phyloP scores from a whole-genome alignment of 2,329 filamentous ascomycete species.

The Neonectria punicea region DNA sequence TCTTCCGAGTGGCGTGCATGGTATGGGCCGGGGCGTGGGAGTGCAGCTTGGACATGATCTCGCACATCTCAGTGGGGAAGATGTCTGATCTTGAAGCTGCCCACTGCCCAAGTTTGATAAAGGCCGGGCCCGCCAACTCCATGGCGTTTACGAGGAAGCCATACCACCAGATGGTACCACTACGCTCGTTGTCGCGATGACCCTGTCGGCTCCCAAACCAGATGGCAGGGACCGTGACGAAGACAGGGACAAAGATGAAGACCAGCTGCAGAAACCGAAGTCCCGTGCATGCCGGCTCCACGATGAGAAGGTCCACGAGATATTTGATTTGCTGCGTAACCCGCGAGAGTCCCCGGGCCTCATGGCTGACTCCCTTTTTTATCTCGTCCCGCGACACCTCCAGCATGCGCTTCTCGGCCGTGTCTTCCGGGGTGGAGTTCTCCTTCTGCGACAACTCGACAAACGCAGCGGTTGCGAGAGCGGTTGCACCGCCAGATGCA shows the following conservation, averaged over 20 bases:
- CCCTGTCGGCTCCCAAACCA: slow-evolving; percentile 78
- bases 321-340: slow-evolving; percentile 70
- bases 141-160: slow-evolving; percentile 85
- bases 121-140: slow-evolving; percentile 93
- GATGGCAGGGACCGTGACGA: slow-evolving; percentile 80
- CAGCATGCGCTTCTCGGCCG: slow-evolving; percentile 87
- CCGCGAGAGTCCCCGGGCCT: slow-evolving; percentile 68
- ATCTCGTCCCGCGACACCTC: slow-evolving; percentile 83
- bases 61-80: slow-evolving; percentile 92
- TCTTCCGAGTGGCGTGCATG: slow-evolving; percentile 80
- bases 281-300: slow-evolving; percentile 88
- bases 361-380: slow-evolving; percentile 71
- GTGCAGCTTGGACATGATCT: slow-evolving; percentile 92
- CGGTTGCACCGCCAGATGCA: slow-evolving; percentile 53
- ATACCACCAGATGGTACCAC: slow-evolving; percentile 95
- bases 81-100: slow-evolving; percentile 96
- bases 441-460: slow-evolving; percentile 67
- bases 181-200: slow-evolving; percentile 77
- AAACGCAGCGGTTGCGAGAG: slow-evolving; percentile 66
- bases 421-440: slow-evolving; percentile 63
- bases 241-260: slow-evolving; percentile 90
- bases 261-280: slow-evolving; percentile 88
- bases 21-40: slow-evolving; percentile 95
- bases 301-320: slow-evolving; percentile 76
- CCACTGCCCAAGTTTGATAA: slow-evolving; percentile 99